phyloP scores from a whole-genome alignment of 192 early-diverging fungal species.

The Rhizophagus sp. region DNA sequence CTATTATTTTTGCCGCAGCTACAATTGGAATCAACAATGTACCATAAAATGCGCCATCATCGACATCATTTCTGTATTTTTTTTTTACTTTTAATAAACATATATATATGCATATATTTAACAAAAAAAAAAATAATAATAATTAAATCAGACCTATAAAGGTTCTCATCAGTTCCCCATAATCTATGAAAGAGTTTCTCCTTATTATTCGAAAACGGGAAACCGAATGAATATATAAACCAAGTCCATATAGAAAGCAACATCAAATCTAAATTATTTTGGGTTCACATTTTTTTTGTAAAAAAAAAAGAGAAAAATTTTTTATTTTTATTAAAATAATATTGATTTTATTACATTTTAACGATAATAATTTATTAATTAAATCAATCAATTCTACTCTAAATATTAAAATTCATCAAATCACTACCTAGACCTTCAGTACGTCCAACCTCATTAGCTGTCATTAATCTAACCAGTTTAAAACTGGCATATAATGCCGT shows the following conservation, averaged over 20 bases:
- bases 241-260: constrained; percentile 29
- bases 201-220: constrained; percentile 7
- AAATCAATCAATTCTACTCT: background rate
- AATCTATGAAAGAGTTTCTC: constrained; percentile 24
- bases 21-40: constrained; percentile 55
- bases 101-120: too few species aligned
- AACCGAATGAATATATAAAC: constrained; percentile 23
- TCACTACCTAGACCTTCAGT: constrained; percentile 25
- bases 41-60: constrained; percentile 59
- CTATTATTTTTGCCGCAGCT: constrained; percentile 50
- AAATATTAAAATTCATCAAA: background rate
- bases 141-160: constrained; percentile 23
- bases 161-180: constrained; percentile 31
- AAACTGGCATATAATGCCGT: constrained; percentile 9
- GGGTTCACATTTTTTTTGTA: background rate
- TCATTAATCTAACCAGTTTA: constrained; percentile 9
- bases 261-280: constrained; percentile 16
- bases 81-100: too few species aligned
- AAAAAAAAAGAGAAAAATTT: background rate
- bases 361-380: background rate
- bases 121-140: background rate
- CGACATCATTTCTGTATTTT: constrained; percentile 47
- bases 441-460: constrained; percentile 12
- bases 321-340: background rate
- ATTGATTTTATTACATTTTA: background rate